Evolutionary conservation across 1,284 basidiomycete species (phyloP), one percentile per base, ranked within the genome.

Genomic region (Tilletia walkeri): DNA sequence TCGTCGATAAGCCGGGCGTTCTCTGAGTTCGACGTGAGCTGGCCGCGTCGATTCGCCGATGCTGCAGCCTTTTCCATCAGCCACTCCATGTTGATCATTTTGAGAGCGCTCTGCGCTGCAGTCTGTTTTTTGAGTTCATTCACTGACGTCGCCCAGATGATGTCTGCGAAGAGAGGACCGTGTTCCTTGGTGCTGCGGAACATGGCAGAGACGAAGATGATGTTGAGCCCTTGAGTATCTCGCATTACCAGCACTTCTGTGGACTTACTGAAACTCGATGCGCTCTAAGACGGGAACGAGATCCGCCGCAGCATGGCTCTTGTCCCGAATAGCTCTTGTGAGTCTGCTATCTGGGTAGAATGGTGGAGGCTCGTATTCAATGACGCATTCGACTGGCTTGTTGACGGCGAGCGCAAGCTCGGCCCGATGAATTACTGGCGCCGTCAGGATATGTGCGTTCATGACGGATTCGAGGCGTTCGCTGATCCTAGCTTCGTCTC

Each of bases 361-460:
- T 12, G 39, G 18, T n/a, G 70, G 41, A n/a, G 16, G 30, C 39
- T 75, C 73, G 67, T 72, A 80, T 66, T 80, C 75, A 20, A 78
- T 70, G 16, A 80, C 71, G 24, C 75, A 63, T 66, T 78, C 76
- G 12, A 69, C 68, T 9, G 77, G 76, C 49, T 67, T 70, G 54
- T 73, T 68, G 54, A 73, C 76, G 24, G 74, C 69, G 30, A 63
- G 30, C 10, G 69, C 54, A 16, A 78, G 70, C 39, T 75, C 77
- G 20, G 68, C 45, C 30, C 70, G 39, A 1, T 66, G 66, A 12
- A 50, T 49, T 14, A 65, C 70, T 0, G 73, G 67, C 3, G 75
- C 77, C 0, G 78, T 79, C 34, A 75, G 71, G 47, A 80, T 75
- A 10, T 67, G 50, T 1, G 76, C 73, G 66, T 80, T 71, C 72